Conservation (phyloP, 179 eudicot species). For the Carnegiea gigantea region DNA sequence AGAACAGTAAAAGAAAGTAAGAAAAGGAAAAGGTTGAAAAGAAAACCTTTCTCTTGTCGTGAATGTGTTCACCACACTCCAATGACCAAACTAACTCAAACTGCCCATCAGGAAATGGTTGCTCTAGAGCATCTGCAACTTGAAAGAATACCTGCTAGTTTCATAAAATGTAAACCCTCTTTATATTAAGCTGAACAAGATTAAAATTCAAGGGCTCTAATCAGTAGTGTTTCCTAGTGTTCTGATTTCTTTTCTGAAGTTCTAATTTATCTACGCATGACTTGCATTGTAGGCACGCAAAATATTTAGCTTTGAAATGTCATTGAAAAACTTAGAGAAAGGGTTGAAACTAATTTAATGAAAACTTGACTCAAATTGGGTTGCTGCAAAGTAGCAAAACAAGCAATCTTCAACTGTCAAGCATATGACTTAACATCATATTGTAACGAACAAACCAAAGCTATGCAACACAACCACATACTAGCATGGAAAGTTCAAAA, state of each 20-base stretch:
- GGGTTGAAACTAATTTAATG: background rate
- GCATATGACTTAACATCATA: background rate
- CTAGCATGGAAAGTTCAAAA: background rate
- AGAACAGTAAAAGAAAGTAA: background rate
- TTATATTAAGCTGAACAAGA: background rate
- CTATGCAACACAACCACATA: too few relatives aligned
- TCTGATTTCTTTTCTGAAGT: too few relatives aligned
- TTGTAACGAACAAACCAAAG: too few relatives aligned
- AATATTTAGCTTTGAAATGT: background rate
- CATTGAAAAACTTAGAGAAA: background rate
- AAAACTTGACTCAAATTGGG: background rate
- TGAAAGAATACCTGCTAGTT: slow-evolving; percentile 67
- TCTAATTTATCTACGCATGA: too few relatives aligned
- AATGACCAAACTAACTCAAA: too few relatives aligned
- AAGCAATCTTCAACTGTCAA: background rate
- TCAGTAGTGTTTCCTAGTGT: too few relatives aligned
- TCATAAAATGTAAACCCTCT: background rate
- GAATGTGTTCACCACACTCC: slow-evolving; percentile 98
- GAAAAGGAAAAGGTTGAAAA: background rate
- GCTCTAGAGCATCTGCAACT: slow-evolving; percentile 80
- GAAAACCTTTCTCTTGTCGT: slow-evolving; percentile 76
- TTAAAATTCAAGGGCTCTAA: background rate
- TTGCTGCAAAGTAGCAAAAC: background rate
- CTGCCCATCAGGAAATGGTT: too few relatives aligned
- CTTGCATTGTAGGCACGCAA: background rate